Evolutionary conservation across 768 basidiomycete species (phyloP).

Genomic region (Suillus subalutaceus): DNA sequence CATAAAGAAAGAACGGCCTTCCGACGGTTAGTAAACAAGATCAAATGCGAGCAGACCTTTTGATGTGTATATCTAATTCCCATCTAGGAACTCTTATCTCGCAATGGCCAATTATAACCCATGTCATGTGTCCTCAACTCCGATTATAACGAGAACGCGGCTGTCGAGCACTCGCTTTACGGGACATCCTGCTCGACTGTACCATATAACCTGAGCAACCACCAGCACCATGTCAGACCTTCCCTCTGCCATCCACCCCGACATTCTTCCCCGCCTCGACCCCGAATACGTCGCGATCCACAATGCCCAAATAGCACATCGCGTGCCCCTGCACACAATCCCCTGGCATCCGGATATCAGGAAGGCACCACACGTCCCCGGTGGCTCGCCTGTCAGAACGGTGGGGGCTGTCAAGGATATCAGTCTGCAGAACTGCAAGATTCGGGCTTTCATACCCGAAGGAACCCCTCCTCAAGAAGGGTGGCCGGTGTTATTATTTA

Average conservation of each 20-base stretch:
- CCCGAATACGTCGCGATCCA: constrained; percentile 68
- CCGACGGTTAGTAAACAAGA: not conserved
- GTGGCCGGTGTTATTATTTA: constrained; percentile 76
- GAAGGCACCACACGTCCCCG: constrained; percentile 52
- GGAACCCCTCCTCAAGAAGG: constrained; percentile 50
- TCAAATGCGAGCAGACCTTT: not conserved
- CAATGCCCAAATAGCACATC: constrained; percentile 45
- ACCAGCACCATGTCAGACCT: constrained; percentile 20
- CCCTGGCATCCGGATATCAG: constrained; percentile 66
- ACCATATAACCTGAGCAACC: not conserved
- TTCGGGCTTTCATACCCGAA: constrained; percentile 68
- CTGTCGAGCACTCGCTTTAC: not conserved
- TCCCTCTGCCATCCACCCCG: constrained; percentile 60
- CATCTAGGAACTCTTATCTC: not conserved
- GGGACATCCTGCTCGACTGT: not conserved
- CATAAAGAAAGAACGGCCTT: not conserved
- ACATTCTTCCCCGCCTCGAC: constrained; percentile 56
- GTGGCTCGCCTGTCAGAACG: constrained; percentile 53
- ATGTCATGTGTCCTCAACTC: not conserved
- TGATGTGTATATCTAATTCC: not conserved
- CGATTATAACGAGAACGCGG: not conserved
- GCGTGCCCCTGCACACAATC: constrained; percentile 54
- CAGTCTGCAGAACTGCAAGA: constrained; percentile 48
- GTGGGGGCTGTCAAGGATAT: constrained; percentile 59
- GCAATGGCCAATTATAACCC: not conserved